Evolutionary conservation across 345 rosid genomes (phyloP), one percentile per base, ranked within the genome.

Genomic region (Populus ilicifolia): DNA sequence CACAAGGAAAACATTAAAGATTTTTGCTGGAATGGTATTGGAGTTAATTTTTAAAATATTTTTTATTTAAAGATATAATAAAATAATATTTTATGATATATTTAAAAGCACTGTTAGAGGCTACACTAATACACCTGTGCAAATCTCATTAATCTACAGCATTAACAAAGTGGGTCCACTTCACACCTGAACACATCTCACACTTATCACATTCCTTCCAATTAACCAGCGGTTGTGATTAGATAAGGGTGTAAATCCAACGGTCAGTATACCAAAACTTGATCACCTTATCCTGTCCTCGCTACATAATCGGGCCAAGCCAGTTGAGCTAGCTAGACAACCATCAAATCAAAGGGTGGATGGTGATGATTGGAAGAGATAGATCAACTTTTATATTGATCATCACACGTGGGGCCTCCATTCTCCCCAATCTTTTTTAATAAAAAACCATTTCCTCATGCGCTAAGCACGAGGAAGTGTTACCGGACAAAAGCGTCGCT

Each of bases 321-420:
- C 83, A 75, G 74, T 71, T 77, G 73, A 27, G 82, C 59, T 23
- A 18, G 36, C 72, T 59, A 71, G 86, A 76, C 85, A 83, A 83
- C 84, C 86, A 85, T 87, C 87, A 82, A 84, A 88, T 90, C 89
- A 87, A 75, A 44, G 85, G 78, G 79, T 78, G 80, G 83, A 76
- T 83, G 80, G 81, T 80, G 76, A 86, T 89, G 92, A 87, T 90
- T 82, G 88, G 90, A 85, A 82, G 77, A 80, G 89, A 91, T 87
- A 83, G 81, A 80, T 79, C 54, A 83, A 80, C 67, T 76, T 75
- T 79, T 79, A 75, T 77, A 77, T 68, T 43, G 18, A 59, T 67
- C 74, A 77, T 67, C 17, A 67, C 0, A 5, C 8, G 21, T 70
- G 76, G 85, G 86, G 0, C 85, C 86, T 77, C 1, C 43, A 7